Evolutionary conservation across 1,139 yeast species (phyloP), one percentile per base, ranked within the genome.

Genomic region (Yamadazyma spencermartinsiae): DNA sequence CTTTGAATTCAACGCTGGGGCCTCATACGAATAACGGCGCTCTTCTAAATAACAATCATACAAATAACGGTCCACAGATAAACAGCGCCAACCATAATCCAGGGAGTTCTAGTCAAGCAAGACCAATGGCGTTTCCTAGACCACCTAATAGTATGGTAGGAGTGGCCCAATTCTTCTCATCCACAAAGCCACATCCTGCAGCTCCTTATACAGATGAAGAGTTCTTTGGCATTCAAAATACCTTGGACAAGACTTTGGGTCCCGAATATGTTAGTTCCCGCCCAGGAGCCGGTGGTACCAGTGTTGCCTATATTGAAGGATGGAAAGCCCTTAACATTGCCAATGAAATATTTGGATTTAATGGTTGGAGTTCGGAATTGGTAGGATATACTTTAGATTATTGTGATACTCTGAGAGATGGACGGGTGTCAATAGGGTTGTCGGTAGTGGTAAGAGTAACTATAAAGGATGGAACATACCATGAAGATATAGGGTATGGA

Each of bases 261-360:
- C 97, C 98, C 0, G 98, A 90, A 59, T 90, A 80, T 54, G 82
- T 92, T 23, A 81, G 95, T 29, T 78, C 79, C 35, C 72, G 98
- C 30, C 82, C 90, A 2, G 94, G 90, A 1, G 88, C 83, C 19
- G 88, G 88, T 2, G 82, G 84, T 6, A 71, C 71, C 31, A 68
- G 74, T 37, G 87, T 85, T 4, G 80, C 85, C 2, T 85, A 85
- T 51, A 72, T 85, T 21, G 92, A 84, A 60, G 95, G 94, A 1
- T 84, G 90, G 89, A 81, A 78, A 53, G 90, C 86, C 2, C 73
- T 86, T 31, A 82, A 83, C 54, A 60, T 86, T 34, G 94, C 95
- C 12, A 86, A 86, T 52, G 85, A 82, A 51, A 79, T 85, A 8
- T 85, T 86, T 70, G 94, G 94, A 0, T 85, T 82, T 51, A 80